A percentile compares a stretch with the other conserved stretches of the same genome.
These are phyloP conservation scores for Candida namnaoensis DNA, from an alignment of 805 yeast species.

Conservation along the genomic window DNA sequence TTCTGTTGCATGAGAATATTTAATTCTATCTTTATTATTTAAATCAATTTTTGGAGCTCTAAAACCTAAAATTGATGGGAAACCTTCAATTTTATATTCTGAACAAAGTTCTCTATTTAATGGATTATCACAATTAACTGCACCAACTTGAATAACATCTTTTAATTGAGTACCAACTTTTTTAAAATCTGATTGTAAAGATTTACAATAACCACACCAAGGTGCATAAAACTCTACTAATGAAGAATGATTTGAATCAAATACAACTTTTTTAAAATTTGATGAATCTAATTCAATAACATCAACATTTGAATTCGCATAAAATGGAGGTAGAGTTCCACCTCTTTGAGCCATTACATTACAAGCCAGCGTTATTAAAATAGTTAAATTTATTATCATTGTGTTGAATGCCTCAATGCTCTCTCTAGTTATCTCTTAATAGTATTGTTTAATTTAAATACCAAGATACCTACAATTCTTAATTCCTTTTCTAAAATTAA, in stretches of 20 bases:
- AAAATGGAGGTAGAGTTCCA: not conserved
- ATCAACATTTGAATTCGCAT: constrained; percentile 12
- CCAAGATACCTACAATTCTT: no score
- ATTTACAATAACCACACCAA: constrained; percentile 66
- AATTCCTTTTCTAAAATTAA: no score
- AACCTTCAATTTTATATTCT: constrained; percentile 59
- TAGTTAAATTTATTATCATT: no score
- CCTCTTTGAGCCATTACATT: not conserved
- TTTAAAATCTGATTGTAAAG: constrained; percentile 53
- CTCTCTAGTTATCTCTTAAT: no score
- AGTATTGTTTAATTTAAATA: no score
- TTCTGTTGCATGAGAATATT: constrained; percentile 42
- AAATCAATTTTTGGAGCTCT: constrained; percentile 63
- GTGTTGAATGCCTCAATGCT: no score
- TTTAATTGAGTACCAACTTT: constrained; percentile 56
- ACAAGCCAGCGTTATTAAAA: no score
- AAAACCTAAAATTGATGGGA: constrained; percentile 77
- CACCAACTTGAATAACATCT: constrained; percentile 57
- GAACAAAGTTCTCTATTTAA: constrained; percentile 64
- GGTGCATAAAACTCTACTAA: constrained; percentile 80
- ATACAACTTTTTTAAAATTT: constrained; percentile 59
- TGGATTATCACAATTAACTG: constrained; percentile 78
- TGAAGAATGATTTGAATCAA: constrained; percentile 66
- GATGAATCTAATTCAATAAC: constrained; percentile 48
- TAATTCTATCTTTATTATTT: constrained; percentile 8